Conservation (phyloP, 352 stramenopile species). For the Pythium graminicola region DNA sequence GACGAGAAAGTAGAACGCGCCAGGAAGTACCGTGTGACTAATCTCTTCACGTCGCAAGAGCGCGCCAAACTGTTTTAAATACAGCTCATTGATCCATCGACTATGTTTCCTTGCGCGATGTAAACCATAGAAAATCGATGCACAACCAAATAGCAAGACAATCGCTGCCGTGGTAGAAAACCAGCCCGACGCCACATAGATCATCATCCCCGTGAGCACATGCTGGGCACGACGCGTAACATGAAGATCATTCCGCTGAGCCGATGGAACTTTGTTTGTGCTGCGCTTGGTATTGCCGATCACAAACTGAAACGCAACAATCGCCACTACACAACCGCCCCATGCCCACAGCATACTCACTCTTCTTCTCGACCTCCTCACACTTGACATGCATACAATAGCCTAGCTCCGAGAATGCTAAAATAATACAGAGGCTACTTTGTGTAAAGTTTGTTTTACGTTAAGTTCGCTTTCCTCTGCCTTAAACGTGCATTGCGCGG, state of each 20-base stretch:
- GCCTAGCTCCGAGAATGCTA: too few species aligned
- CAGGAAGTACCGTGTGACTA: slow-evolving; percentile 28
- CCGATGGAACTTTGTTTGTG: neutral
- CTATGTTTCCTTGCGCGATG: slow-evolving; percentile 29
- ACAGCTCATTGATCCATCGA: slow-evolving; percentile 28
- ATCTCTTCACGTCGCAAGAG: slow-evolving; percentile 49
- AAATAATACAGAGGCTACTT: too few species aligned
- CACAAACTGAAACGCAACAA: slow-evolving; percentile 25
- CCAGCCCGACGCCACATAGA: slow-evolving; percentile 30
- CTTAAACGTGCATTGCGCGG: neutral
- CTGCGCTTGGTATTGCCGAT: slow-evolving; percentile 1
- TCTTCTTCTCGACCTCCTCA: neutral
- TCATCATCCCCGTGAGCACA: slow-evolving; percentile 36
- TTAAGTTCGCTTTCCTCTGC: neutral
- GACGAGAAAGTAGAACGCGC: slow-evolving; percentile 57
- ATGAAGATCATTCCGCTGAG: slow-evolving; percentile 36
- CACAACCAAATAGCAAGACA: slow-evolving; percentile 30
- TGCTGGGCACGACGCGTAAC: slow-evolving; percentile 49
- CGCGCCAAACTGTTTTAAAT: slow-evolving; percentile 34
- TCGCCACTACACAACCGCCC: slow-evolving; percentile 6
- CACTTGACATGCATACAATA: neutral
- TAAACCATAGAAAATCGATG: slow-evolving; percentile 30
- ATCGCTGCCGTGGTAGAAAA: slow-evolving; percentile 21
- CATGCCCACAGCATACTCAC: slow-evolving; percentile 12
- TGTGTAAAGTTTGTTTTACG: too few species aligned